Evolutionary conservation across 2,329 filamentous ascomycete species (phyloP).

Genomic region (Colletotrichum gigasporum): DNA sequence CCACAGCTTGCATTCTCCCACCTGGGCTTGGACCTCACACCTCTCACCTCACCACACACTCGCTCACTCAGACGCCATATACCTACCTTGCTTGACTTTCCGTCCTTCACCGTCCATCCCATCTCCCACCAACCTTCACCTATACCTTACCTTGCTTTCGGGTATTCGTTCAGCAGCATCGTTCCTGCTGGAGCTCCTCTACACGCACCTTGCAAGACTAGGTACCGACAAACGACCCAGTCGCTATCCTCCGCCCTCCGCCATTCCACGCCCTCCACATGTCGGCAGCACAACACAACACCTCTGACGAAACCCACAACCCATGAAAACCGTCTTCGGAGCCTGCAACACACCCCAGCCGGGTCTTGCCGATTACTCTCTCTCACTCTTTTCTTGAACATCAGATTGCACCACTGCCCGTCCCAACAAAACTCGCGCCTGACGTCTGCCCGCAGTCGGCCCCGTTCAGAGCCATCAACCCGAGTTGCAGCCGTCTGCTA

Average conservation of each 20-base stretch:
- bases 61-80: neutral
- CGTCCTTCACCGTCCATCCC: constrained; percentile 16
- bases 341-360: constrained; percentile 1
- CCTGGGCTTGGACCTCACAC: neutral
- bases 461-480: constrained; percentile 14
- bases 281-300: constrained; percentile 9
- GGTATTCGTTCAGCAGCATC: neutral
- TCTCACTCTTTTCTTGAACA: neutral
- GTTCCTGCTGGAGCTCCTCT: neutral
- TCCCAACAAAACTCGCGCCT: constrained; percentile 19
- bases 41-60: neutral
- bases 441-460: constrained; percentile 17
- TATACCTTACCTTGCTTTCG: neutral
- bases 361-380: neutral
- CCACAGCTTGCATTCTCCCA: neutral
- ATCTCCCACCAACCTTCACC: constrained; percentile 12
- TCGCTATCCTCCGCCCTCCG: constrained; percentile 2
- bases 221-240: constrained; percentile 14
- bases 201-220: neutral
- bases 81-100: constrained; percentile 4
- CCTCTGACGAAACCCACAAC: constrained; percentile 2
- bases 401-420: constrained; percentile 1
- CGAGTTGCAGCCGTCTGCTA: constrained; percentile 21
- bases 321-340: constrained; percentile 18
- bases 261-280: constrained; percentile 21